Percentiles rank a stretch among this genome's conserved stretches.
These are phyloP conservation scores for Stylosanthes scabra DNA, from an alignment of 331 rosid genomes.

Conservation along the genomic window DNA sequence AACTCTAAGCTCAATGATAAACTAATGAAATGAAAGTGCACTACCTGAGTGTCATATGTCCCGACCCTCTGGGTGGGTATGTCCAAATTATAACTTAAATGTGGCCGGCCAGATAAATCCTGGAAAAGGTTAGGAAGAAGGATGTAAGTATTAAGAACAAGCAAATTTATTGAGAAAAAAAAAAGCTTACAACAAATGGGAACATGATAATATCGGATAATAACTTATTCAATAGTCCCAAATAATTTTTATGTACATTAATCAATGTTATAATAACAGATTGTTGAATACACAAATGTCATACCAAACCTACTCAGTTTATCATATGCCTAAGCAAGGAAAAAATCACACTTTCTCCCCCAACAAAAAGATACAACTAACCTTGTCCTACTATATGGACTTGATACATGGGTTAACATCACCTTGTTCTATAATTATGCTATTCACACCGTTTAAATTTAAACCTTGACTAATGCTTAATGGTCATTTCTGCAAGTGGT, in stretches of 20 bases:
- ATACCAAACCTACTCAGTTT: background rate
- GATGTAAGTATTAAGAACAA: background rate
- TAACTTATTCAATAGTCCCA: too few relatives aligned
- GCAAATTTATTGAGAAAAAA: background rate
- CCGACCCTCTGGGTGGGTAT: conserved; percentile 92
- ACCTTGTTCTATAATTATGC: too few relatives aligned
- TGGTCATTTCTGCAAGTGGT: conserved; percentile 8
- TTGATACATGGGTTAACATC: too few relatives aligned
- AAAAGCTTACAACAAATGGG: conserved; percentile 5
- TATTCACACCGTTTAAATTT: background rate
- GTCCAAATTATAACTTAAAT: conserved; percentile 77
- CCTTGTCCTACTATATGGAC: too few relatives aligned
- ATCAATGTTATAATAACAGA: conserved; percentile 2
- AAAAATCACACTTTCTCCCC: background rate
- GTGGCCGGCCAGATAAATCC: conserved; percentile 98
- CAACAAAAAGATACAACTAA: background rate
- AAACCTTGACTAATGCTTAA: background rate
- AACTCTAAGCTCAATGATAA: conserved; percentile 14
- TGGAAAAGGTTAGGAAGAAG: conserved; percentile 43
- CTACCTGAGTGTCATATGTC: conserved; percentile 92
- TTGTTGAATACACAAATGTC: conserved; percentile 1
- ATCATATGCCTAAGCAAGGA: conserved; percentile 14
- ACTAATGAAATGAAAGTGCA: conserved; percentile 27
- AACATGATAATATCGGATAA: background rate
- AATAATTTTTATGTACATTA: background rate